Percentiles rank a stretch among this genome's conserved stretches.
Conservation (phyloP, 116 monocot species). For the Phalaenopsis hybrid region DNA sequence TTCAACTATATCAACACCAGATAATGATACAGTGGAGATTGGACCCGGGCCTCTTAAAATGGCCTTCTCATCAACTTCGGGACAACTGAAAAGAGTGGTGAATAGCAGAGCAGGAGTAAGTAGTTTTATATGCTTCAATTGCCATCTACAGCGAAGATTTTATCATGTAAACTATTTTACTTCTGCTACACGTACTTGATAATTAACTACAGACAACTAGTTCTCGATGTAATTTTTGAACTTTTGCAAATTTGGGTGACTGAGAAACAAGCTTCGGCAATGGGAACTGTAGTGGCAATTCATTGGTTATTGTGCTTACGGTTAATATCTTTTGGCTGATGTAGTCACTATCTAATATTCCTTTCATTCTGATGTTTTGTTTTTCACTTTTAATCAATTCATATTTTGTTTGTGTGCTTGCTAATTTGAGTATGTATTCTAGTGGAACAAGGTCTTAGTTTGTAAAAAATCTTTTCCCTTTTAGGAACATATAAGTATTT, state of each 20-base stretch:
- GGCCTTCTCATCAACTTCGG: slow-evolving; percentile 53
- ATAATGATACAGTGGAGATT: slow-evolving; percentile 46
- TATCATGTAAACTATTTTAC: neutral
- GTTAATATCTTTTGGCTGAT: neutral
- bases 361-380: neutral
- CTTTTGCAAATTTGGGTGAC: neutral
- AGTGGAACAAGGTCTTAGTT: neutral
- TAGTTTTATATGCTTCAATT: slow-evolving; percentile 9
- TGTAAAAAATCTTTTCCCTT: neutral
- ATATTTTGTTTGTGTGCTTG: neutral
- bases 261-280: neutral
- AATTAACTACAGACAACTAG: neutral
- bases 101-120: slow-evolving; percentile 57
- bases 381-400: neutral
- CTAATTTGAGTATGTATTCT: neutral
- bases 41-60: slow-evolving; percentile 69
- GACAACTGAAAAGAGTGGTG: slow-evolving; percentile 45
- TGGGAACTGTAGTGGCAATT: neutral
- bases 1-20: slow-evolving; percentile 18
- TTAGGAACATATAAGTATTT: neutral
- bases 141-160: neutral
- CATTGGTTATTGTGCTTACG: neutral
- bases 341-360: neutral
- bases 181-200: neutral
- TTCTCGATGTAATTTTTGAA: neutral